Evolutionary conservation across 495 filamentous ascomycete species (phyloP), one percentile per base, ranked within the genome.

Genomic region (Bombardia bombarda): DNA sequence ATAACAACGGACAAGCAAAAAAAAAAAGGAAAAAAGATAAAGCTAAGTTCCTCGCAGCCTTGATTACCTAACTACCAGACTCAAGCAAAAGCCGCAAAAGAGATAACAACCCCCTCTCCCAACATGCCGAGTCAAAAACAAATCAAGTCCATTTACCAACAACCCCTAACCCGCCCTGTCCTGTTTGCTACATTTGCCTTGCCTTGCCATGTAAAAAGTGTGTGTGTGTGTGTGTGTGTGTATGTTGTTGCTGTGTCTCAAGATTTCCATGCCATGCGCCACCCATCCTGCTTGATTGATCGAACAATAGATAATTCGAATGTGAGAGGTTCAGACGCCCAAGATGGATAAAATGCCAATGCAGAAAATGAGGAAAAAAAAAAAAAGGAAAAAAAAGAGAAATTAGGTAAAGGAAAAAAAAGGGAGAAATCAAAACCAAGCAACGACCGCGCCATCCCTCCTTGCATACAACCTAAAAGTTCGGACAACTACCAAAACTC

Each of bases 281-380:
- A n/a, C 43, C 43, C 30, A 45, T 39, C 33, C 35, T 17, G 26
- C n/a, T n/a, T n/a, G n/a, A n/a, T n/a, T n/a, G n/a, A n/a, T n/a
- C n/a, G n/a, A n/a, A n/a, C n/a, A n/a, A n/a, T n/a, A n/a, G n/a
- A n/a, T n/a, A 13, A 22, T 12, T 32, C 25, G 24, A 9, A 38
- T 39, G 32, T 28, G 35, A 39, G 32, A 19, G n/a, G n/a, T n/a
- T 23, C 34, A 45, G 43, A 45, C 43, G 43, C 35, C 43, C 25
- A 39, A 45, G 24, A 7, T 45, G 16, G 43, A 45, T 33, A n/a
- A 21, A 30, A 38, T 17, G 21, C 26, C 34, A 7, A 38, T 38
- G 33, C 42, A 45, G 23, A 32, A 39, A 21, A 32, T 20, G 25
- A 28, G 12, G 44, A 49, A 43, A 21, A 16, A 31, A 43, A 8